These are phyloP conservation scores for Ophiostoma sp. DNA, from an alignment of 2,329 filamentous ascomycete genomes.

Conservation along the genomic window DNA sequence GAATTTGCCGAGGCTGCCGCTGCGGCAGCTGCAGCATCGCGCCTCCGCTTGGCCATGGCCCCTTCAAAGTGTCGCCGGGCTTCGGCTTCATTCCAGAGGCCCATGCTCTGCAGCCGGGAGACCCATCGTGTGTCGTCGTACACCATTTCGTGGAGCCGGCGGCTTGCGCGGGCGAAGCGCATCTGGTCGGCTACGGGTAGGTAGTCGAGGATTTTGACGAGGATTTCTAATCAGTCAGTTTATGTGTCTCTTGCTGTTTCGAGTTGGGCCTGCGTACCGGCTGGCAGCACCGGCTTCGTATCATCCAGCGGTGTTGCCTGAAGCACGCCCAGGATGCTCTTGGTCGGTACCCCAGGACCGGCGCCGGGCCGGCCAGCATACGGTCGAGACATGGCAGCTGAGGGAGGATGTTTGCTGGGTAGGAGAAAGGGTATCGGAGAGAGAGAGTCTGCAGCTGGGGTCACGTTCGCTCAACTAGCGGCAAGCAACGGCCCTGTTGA, in stretches of 20 bases:
- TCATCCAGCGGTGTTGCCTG: conserved; percentile 76
- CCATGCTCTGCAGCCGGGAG: conserved; percentile 75
- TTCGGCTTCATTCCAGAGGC: conserved; percentile 84
- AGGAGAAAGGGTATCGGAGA: not conserved
- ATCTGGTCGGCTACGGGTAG: conserved; percentile 80
- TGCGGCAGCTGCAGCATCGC: conserved; percentile 44
- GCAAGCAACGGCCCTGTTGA: conserved; percentile 20
- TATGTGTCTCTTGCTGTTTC: not conserved
- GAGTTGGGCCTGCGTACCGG: conserved; percentile 51
- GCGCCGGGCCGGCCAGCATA: conserved; percentile 32
- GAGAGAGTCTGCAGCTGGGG: not conserved
- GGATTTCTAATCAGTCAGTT: conserved; percentile 59
- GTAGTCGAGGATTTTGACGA: conserved; percentile 83
- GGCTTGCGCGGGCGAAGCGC: conserved; percentile 75
- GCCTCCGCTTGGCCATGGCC: conserved; percentile 53
- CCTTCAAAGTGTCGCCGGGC: conserved; percentile 77
- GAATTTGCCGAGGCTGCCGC: conserved; percentile 30
- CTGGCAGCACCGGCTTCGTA: conserved; percentile 71
- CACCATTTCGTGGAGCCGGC: conserved; percentile 91
- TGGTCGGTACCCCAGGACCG: conserved; percentile 31
- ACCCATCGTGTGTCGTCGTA: conserved; percentile 98
- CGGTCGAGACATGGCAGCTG: conserved; percentile 9
- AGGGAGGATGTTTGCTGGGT: not conserved
- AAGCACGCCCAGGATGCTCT: conserved; percentile 66
- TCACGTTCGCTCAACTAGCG: conserved; percentile 16